These are phyloP conservation scores for Cercophora scortea DNA, from an alignment of 495 filamentous ascomycete genomes.

Conservation along the genomic window DNA sequence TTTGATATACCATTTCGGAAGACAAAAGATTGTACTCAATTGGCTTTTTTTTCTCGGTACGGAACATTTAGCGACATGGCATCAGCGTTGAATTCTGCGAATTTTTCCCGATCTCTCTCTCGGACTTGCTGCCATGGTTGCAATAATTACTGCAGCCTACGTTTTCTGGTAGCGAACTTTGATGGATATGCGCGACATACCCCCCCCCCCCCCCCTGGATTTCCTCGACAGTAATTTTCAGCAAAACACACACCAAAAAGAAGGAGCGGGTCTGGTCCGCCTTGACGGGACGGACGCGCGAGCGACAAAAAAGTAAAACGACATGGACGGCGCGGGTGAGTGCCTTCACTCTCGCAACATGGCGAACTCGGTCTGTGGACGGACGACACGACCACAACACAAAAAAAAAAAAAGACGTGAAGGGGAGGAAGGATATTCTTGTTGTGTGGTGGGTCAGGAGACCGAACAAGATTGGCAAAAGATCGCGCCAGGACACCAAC, in stretches of 20 bases:
- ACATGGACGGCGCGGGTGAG: too few species aligned
- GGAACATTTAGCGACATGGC: conserved; percentile 32
- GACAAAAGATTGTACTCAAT: conserved; percentile 31
- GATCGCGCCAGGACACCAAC: too few species aligned
- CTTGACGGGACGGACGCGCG: background rate
- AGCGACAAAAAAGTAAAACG: too few species aligned
- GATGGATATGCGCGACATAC: conserved; percentile 10
- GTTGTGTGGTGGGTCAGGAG: too few species aligned
- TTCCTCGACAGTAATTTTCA: conserved; percentile 18
- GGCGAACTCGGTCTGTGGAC: too few species aligned
- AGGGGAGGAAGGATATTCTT: too few species aligned
- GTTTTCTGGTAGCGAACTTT: conserved; percentile 3
- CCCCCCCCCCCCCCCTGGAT: too few species aligned
- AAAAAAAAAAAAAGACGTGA: too few species aligned
- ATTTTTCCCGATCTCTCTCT: conserved; percentile 13
- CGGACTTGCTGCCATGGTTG: conserved; percentile 14
- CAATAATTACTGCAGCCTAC: conserved; percentile 5
- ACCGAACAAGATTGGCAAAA: too few species aligned
- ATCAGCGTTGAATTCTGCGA: conserved; percentile 30
- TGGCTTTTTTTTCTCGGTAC: conserved; percentile 26
- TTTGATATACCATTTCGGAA: conserved; percentile 27
- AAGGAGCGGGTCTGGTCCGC: conserved; percentile 5
- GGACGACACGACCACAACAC: too few species aligned
- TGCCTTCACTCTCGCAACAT: too few species aligned
- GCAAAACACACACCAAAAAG: conserved; percentile 13